Conservation (phyloP, 176 grass and related monocot species). For the Lolium perenne region DNA sequence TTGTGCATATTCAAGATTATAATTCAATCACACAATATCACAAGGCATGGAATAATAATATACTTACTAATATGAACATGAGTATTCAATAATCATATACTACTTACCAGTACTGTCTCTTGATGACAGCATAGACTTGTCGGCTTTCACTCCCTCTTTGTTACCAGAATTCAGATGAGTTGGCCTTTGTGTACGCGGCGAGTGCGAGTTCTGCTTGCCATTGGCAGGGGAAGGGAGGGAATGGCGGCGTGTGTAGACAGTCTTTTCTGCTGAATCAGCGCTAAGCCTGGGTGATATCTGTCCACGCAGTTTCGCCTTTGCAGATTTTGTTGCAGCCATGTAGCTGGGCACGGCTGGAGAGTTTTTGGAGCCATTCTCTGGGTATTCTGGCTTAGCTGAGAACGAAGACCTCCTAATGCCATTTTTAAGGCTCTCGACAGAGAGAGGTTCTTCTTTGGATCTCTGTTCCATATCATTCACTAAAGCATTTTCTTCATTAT, state of each 20-base stretch:
- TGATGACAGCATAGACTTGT: conserved; percentile 78
- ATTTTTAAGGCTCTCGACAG: conserved; percentile 61
- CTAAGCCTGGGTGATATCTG: conserved; percentile 75
- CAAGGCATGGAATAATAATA: neutral
- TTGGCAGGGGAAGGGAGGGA: conserved; percentile 77
- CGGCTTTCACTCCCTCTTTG: conserved; percentile 63
- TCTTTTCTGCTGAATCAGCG: conserved; percentile 78
- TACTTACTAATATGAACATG: conserved; percentile 17
- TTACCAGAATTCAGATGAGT: conserved; percentile 50
- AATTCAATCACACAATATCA: neutral
- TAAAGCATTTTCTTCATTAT: conserved; percentile 61
- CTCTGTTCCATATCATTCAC: conserved; percentile 55
- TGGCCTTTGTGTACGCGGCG: conserved; percentile 75
- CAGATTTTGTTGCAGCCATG: conserved; percentile 87
- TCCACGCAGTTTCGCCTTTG: conserved; percentile 83
- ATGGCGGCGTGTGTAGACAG: conserved; percentile 71
- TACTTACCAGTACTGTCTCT: conserved; percentile 77
- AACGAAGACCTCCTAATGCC: conserved; percentile 87
- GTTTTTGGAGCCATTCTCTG: conserved; percentile 68
- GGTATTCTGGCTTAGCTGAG: conserved; percentile 71
- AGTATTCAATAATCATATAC: conserved; percentile 14
- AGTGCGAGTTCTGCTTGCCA: conserved; percentile 78
- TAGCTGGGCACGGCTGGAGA: conserved; percentile 79
- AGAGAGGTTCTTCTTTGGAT: conserved; percentile 68
- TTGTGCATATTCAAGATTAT: neutral